A percentile compares a stretch with the other conserved stretches of the same genome.
These are phyloP conservation scores for Crucibulum laeve DNA, from an alignment of 768 basidiomycete species.

Conservation along the genomic window DNA sequence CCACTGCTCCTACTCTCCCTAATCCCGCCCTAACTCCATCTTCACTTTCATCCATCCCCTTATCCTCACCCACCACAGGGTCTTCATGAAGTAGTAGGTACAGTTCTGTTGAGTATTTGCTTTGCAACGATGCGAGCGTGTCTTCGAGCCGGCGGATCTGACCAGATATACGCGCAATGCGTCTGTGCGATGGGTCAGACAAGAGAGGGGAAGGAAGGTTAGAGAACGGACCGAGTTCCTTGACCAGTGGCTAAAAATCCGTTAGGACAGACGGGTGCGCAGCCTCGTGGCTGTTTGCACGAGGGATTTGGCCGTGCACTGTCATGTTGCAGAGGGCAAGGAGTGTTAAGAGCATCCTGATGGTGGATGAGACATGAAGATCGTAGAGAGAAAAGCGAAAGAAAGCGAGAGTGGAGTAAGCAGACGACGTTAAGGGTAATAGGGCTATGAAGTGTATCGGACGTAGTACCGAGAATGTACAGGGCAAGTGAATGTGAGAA, in stretches of 20 bases:
- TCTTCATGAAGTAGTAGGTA: slow-evolving; percentile 64
- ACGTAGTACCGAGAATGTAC: too few species aligned
- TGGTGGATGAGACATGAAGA: too few species aligned
- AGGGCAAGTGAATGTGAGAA: too few species aligned
- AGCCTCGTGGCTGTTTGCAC: slow-evolving; percentile 70
- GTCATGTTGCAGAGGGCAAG: too few species aligned
- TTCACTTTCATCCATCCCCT: slow-evolving; percentile 17
- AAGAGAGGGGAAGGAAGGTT: not conserved
- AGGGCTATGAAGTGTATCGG: too few species aligned
- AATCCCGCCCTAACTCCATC: slow-evolving; percentile 1
- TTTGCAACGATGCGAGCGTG: slow-evolving; percentile 48
- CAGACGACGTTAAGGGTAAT: too few species aligned
- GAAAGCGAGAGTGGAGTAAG: too few species aligned
- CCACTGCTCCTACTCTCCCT: slow-evolving; percentile 2
- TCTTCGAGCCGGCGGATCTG: slow-evolving; percentile 61
- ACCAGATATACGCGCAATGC: slow-evolving; percentile 45
- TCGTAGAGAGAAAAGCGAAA: too few species aligned
- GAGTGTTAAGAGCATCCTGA: too few species aligned
- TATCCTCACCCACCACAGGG: slow-evolving; percentile 29
- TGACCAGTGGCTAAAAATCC: slow-evolving; percentile 68
- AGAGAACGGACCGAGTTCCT: slow-evolving; percentile 52
- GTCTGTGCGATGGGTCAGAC: slow-evolving; percentile 38
- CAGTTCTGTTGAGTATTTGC: slow-evolving; percentile 43
- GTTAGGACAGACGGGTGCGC: slow-evolving; percentile 68
- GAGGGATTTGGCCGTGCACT: too few species aligned